Evolutionary conservation across 352 stramenopile genomes (phyloP).

Genomic region (Phytopythium aichiense): DNA sequence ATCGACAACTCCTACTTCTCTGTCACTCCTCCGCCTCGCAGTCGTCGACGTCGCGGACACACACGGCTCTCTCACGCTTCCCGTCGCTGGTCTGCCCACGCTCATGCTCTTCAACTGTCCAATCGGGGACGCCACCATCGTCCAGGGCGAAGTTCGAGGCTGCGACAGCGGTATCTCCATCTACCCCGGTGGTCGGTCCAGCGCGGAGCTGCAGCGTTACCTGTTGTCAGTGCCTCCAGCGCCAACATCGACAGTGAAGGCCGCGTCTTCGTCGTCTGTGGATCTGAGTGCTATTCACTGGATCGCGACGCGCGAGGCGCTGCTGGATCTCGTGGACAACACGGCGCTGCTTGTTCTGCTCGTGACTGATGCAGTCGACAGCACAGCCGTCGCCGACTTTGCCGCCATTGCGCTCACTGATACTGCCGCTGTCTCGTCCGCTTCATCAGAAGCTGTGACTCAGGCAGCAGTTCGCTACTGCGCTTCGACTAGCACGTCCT

Average conservation of each 20-base stretch:
- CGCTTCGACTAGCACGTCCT: slow-evolving; percentile 16
- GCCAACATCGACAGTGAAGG: not conserved
- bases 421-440: slow-evolving; percentile 8
- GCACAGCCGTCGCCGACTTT: slow-evolving; percentile 21
- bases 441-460: slow-evolving; percentile 9
- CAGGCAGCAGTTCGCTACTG: slow-evolving; percentile 17
- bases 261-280: not conserved
- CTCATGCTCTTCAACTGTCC: slow-evolving; percentile 29
- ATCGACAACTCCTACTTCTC: slow-evolving; percentile 2
- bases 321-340: slow-evolving; percentile 14
- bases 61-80: not conserved
- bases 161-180: slow-evolving; percentile 9
- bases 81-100: slow-evolving; percentile 23
- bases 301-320: slow-evolving; percentile 8
- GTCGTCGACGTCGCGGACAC: slow-evolving; percentile 20
- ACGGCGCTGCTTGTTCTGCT: slow-evolving; percentile 30
- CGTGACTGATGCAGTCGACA: slow-evolving; percentile 26
- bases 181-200: slow-evolving; percentile 30
- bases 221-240: slow-evolving; percentile 20
- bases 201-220: slow-evolving; percentile 36
- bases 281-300: slow-evolving; percentile 9
- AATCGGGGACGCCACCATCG: not conserved
- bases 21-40: slow-evolving; percentile 20
- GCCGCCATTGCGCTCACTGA: slow-evolving; percentile 29
- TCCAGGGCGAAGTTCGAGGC: not conserved